These are phyloP conservation scores for Calvatia gigantea DNA, from an alignment of 768 basidiomycete species.

Conservation along the genomic window DNA sequence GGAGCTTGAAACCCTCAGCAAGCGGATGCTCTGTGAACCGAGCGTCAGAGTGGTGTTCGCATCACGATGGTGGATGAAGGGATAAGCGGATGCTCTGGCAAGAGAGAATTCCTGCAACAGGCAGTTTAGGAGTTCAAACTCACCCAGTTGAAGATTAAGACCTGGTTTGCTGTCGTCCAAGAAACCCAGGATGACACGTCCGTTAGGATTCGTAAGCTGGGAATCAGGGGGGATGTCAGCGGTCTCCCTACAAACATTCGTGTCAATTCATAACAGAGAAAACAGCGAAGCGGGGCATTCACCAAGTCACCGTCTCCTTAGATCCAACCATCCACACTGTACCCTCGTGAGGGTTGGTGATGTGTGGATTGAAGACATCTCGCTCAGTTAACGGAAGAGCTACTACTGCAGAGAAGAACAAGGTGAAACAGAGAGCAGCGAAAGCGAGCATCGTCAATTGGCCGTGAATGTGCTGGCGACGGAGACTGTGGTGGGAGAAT, in stretches of 20 bases:
- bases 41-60: background rate
- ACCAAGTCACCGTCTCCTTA: slow-evolving; percentile 52
- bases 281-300: slow-evolving; percentile 14
- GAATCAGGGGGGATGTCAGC: slow-evolving; percentile 40
- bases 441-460: slow-evolving; percentile 23
- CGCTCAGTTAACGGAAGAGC: slow-evolving; percentile 36
- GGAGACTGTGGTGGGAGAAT: slow-evolving; percentile 15
- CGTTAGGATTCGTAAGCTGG: slow-evolving; percentile 44
- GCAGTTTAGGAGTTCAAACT: no score
- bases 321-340: slow-evolving; percentile 51
- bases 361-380: slow-evolving; percentile 47
- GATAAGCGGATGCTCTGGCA: background rate
- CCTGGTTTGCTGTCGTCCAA: slow-evolving; percentile 38
- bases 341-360: slow-evolving; percentile 41
- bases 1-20: slow-evolving; percentile 51
- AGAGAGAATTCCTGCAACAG: no score
- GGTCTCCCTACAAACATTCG: slow-evolving; percentile 40
- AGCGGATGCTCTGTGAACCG: slow-evolving; percentile 49
- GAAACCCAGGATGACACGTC: slow-evolving; percentile 50
- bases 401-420: slow-evolving; percentile 26
- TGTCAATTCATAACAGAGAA: background rate
- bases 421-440: slow-evolving; percentile 25
- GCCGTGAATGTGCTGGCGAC: slow-evolving; percentile 13
- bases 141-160: slow-evolving; percentile 54
- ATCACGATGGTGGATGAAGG: background rate